Base-by-base conservation (phyloP, 164 flowering plant genomes). In the Macadamia tetraphylla region DNA sequence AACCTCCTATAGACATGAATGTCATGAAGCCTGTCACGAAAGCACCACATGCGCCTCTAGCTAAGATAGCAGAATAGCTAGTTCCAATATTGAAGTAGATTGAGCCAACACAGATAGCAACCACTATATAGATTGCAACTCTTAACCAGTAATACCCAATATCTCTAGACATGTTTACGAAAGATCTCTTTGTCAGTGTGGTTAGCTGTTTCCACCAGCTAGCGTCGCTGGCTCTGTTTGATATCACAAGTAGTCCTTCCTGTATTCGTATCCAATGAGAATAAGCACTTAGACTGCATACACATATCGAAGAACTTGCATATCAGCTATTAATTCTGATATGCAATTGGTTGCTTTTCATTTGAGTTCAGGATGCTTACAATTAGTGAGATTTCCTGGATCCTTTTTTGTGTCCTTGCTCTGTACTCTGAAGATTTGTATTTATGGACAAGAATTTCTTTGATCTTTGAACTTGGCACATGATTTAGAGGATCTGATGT, bases 101-200 rank as follows among this genome's bases (percentile, higher is more conserved):
- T 29, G 77, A 71, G 10, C 76, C 80, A 6, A 74, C 72, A 9
- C 72, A 68, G 1, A 74, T 31, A 2, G 82, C 71, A 31, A 76
- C 58, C 63, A 82, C 44, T 46, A 75, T 35, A 40, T 84, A 86
- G 72, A 81, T 62, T 7, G 46, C 58, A 32, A 86, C 68, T 71
- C 90, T 79, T 64, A 84, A 6, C 87, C 90, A 81, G 73, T 84
- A 86, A 64, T 75, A 92, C 29, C 94, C 96, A 8, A 85, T 71
- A 69, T 92, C 97, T 73, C 96, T 81, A 11, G 80, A 77, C 90
- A 86, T 86, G 82, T 86, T 86, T 23, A 67, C 55, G 35, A 73
- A 69, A 6, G 86, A 84, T 73, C 90, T 75, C 6, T 60, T 64
- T 9, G 87, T 86, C 74, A 86, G 65, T 30, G 75, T 79, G 6